Base-by-base conservation (phyloP, 768 basidiomycete species). In the Dendrothele bispora region DNA sequence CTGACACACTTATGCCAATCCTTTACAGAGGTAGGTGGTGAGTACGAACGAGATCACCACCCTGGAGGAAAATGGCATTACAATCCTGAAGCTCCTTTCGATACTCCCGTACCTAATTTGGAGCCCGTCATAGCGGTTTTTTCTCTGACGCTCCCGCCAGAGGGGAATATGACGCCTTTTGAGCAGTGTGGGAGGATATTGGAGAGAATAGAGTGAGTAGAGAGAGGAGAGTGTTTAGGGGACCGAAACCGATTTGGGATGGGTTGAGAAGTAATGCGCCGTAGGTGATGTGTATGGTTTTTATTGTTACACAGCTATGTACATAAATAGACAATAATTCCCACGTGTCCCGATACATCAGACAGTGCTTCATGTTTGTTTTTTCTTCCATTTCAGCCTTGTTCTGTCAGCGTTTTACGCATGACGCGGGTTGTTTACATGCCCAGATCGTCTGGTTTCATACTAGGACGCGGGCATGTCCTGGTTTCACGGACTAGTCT, bases 11-110 rank as follows among this genome's bases (percentile, higher is more conserved):
- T n/a, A n/a, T n/a, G n/a, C n/a, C n/a, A n/a, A n/a, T 8, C 35
- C 14, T 11, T 10, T 18, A 32, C 47, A 73, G 72, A n/a, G 68
- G 69, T 14, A 14, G 67, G 68, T 18, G 65, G 64, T 34, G 36
- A 70, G 8, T 71, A 65, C 39, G 69, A 73, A 43, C 66, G 72
- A 17, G 73, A 73, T 50, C 47, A 56, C 22, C 43, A 61, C 0
- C 70, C 73, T 2, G 70, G 71, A 3, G 71, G 71, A 10, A 71
- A 69, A 46, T 74, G 73, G 73, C 70, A 70, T 48, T 73, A 72
- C 39, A 69, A 68, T 7, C 70, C 72, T 5, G 66, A 72, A 46
- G 54, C 52, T 2, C 64, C 72, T 2, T 49, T 63, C 4, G 56
- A 67, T 40, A 62, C 69, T 2, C 64, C 70, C 14, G 60, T 74